Conservation (phyloP, 108 stramenopile genomes). For the Stephanodiscus triporus region DNA sequence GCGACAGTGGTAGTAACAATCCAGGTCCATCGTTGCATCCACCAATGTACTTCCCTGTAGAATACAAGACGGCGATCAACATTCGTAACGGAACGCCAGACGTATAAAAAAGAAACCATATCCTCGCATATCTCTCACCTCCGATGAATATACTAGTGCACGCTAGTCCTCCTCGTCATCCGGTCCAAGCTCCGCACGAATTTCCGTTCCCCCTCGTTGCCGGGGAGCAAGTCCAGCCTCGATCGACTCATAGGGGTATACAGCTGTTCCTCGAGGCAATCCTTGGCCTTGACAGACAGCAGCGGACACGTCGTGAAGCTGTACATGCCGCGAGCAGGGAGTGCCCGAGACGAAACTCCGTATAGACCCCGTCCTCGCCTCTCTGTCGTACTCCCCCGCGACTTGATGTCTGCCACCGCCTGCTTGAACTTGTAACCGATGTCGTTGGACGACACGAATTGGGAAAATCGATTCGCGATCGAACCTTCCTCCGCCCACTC, state of each 20-base stretch:
- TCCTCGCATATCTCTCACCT: not conserved
- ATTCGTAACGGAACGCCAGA: no score
- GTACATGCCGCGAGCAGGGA: slow-evolving; percentile 64
- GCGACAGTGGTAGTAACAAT: slow-evolving; percentile 56
- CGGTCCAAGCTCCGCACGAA: slow-evolving; percentile 58
- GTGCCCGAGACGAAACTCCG: slow-evolving; percentile 31
- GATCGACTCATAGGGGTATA: slow-evolving; percentile 52
- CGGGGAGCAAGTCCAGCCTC: slow-evolving; percentile 65
- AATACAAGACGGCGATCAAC: no score
- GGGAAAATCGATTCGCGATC: slow-evolving; percentile 56
- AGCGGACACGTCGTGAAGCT: slow-evolving; percentile 76
- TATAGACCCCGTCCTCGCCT: slow-evolving; percentile 18
- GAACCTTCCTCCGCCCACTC: slow-evolving; percentile 62
- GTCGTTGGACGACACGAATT: slow-evolving; percentile 46
- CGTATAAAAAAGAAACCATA: not conserved
- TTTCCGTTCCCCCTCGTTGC: slow-evolving; percentile 66
- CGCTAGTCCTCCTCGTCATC: slow-evolving; percentile 64
- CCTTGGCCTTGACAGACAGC: slow-evolving; percentile 73
- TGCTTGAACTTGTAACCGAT: slow-evolving; percentile 68
- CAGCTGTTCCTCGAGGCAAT: slow-evolving; percentile 55
- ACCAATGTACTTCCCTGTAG: slow-evolving; percentile 55
- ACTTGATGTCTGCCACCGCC: slow-evolving; percentile 72
- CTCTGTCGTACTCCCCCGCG: slow-evolving; percentile 65
- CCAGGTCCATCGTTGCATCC: slow-evolving; percentile 77
- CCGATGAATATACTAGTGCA: slow-evolving; percentile 71